phyloP scores from a whole-genome alignment of 2,329 filamentous ascomycete genomes.

The Aspergillus sp. region DNA sequence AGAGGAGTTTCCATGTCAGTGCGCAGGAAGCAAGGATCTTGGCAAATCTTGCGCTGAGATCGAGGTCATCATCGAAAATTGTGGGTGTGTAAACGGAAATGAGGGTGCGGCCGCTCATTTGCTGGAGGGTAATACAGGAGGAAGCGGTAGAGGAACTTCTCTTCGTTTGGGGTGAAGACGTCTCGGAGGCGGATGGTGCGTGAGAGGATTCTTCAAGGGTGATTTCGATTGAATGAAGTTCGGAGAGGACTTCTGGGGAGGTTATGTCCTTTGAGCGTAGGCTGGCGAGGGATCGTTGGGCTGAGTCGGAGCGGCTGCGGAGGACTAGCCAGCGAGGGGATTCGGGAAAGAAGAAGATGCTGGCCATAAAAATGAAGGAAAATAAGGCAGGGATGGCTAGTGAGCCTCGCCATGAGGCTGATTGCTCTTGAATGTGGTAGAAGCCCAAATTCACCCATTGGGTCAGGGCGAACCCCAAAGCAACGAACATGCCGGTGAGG shows the following conservation, averaged over 20 bases:
- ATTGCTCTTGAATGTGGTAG: conserved; percentile 18
- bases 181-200: conserved; percentile 44
- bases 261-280: conserved; percentile 17
- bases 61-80: not conserved
- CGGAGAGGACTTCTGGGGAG: conserved; percentile 33
- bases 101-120: conserved; percentile 27
- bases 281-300: conserved; percentile 12
- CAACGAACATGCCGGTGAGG: conserved; percentile 37
- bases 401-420: conserved; percentile 34
- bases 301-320: conserved; percentile 16
- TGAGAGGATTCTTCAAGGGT: conserved; percentile 36
- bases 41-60: not conserved
- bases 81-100: conserved; percentile 36
- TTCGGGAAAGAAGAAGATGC: conserved; percentile 27
- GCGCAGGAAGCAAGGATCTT: not conserved
- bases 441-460: conserved; percentile 43
- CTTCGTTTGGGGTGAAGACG: conserved; percentile 45
- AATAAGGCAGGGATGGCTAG: conserved; percentile 29
- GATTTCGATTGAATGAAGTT: conserved; percentile 43
- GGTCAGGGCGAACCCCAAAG: conserved; percentile 36
- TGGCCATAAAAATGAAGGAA: conserved; percentile 18
- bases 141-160: conserved; percentile 44
- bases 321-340: conserved; percentile 31
- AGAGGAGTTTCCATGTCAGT: not conserved
- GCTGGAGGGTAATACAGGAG: conserved; percentile 41